A percentile compares a stretch with the other conserved stretches of the same genome.
phyloP scores from a whole-genome alignment of 352 stramenopile species.

The Globisporangium acanthophoron region DNA sequence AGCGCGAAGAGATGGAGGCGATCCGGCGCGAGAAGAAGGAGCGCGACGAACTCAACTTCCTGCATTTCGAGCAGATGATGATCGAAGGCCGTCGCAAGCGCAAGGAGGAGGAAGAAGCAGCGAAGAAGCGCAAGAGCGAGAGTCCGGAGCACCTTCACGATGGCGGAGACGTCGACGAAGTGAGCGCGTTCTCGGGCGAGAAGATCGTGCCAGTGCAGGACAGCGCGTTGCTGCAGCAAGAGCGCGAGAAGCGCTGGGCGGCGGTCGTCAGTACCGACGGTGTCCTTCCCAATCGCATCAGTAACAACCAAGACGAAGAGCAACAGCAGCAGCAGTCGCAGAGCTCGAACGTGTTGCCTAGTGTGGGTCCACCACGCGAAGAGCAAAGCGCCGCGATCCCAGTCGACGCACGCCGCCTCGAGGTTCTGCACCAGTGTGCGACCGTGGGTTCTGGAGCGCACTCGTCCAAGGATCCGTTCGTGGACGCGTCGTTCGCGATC shows the following conservation, averaged over 20 bases:
- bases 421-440: conserved; percentile 72
- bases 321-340: background rate
- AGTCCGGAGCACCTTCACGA: conserved; percentile 11
- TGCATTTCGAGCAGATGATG: conserved; percentile 87
- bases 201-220: conserved; percentile 60
- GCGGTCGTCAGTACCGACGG: conserved; percentile 41
- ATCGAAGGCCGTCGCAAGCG: conserved; percentile 54
- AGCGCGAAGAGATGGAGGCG: conserved; percentile 78
- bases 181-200: conserved; percentile 69
- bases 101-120: conserved; percentile 36
- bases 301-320: conserved; percentile 2
- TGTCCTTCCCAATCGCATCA: conserved; percentile 10
- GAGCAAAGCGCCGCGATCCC: conserved; percentile 20
- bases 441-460: conserved; percentile 36
- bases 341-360: background rate
- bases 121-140: conserved; percentile 12
- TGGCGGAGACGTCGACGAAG: conserved; percentile 18
- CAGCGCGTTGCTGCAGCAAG: conserved; percentile 49
- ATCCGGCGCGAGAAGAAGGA: conserved; percentile 86
- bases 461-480: conserved; percentile 40
- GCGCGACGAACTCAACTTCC: conserved; percentile 82
- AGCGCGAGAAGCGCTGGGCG: conserved; percentile 64
- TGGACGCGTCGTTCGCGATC: conserved; percentile 36
- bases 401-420: conserved; percentile 43
- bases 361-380: background rate